Conservation (phyloP, 2,329 filamentous ascomycete species). For the Trichophyton mentagrophytes region DNA sequence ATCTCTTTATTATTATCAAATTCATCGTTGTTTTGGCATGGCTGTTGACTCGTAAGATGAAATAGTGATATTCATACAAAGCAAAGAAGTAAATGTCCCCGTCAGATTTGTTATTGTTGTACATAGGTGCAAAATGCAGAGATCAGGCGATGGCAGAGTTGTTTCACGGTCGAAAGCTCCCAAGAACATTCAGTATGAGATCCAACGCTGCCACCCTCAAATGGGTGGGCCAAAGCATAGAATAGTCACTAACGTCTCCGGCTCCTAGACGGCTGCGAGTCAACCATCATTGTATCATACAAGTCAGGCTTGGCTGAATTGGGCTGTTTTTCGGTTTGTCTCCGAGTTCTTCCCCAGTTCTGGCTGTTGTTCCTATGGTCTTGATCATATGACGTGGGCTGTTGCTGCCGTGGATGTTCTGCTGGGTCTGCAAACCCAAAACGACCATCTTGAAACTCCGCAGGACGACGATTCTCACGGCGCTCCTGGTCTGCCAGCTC, state of each 20-base stretch:
- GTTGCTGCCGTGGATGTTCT: constrained; percentile 4
- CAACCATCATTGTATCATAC: constrained; percentile 31
- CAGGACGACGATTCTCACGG: constrained; percentile 22
- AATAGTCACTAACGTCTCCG: background rate
- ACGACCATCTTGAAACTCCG: constrained; percentile 27
- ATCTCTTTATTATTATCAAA: too few species aligned
- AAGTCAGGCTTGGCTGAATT: constrained; percentile 14
- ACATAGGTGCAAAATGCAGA: background rate
- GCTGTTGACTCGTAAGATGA: background rate
- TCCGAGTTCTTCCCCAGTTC: constrained; percentile 6
- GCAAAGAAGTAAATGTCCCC: background rate
- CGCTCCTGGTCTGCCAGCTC: constrained; percentile 31
- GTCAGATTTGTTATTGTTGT: background rate
- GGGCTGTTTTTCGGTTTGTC: constrained; percentile 5
- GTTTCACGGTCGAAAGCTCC: background rate
- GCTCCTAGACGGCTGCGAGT: constrained; percentile 14
- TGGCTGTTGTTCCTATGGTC: constrained; percentile 8
- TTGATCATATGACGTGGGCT: background rate
- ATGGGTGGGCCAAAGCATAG: background rate
- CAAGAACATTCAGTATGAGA: too few species aligned
- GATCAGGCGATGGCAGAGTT: background rate
- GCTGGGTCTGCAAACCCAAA: constrained; percentile 25
- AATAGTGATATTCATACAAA: background rate
- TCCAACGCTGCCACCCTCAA: too few species aligned
- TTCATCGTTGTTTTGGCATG: too few species aligned